Evolutionary conservation across 2,329 filamentous ascomycete genomes (phyloP).

Genomic region (Nemania sp.): DNA sequence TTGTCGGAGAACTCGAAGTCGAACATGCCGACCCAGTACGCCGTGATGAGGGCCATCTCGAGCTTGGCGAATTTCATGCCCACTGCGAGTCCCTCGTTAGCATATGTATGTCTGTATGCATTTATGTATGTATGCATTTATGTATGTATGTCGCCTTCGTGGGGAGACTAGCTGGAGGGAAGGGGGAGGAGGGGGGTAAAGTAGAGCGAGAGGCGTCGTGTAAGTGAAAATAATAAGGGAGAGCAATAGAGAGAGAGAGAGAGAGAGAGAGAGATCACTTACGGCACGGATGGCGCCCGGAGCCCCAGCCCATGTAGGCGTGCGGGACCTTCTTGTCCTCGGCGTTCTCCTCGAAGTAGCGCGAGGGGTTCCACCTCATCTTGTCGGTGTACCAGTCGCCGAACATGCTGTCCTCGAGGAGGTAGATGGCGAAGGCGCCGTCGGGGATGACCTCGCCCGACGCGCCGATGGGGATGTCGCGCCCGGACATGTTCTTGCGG

Average conservation of each 20-base stretch:
- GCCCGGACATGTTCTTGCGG: slow-evolving; percentile 54
- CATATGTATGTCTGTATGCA: too few relatives aligned
- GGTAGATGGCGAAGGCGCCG: slow-evolving; percentile 52
- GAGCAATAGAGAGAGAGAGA: background rate
- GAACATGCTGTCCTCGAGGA: slow-evolving; percentile 53
- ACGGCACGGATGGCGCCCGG: slow-evolving; percentile 46
- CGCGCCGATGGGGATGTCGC: slow-evolving; percentile 49
- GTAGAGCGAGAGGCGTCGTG: background rate
- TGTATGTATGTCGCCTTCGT: too few relatives aligned
- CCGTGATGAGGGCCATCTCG: slow-evolving; percentile 53
- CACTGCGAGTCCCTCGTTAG: slow-evolving; percentile 34
- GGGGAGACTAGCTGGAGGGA: too few relatives aligned
- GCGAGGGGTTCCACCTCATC: slow-evolving; percentile 49
- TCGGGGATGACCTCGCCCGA: slow-evolving; percentile 55
- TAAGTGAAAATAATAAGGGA: background rate
- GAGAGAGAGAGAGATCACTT: slow-evolving; percentile 20
- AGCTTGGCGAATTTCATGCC: slow-evolving; percentile 51
- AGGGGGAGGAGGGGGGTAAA: background rate
- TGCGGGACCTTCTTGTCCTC: slow-evolving; percentile 44
- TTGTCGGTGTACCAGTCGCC: slow-evolving; percentile 48
- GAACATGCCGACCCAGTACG: slow-evolving; percentile 52
- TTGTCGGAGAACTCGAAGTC: slow-evolving; percentile 48
- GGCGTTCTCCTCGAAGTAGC: slow-evolving; percentile 49
- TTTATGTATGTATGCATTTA: too few relatives aligned
- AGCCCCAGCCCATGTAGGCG: slow-evolving; percentile 35